Evolutionary conservation across 768 basidiomycete species (phyloP).

Genomic region (Erythrobasidium yunnanense): DNA sequence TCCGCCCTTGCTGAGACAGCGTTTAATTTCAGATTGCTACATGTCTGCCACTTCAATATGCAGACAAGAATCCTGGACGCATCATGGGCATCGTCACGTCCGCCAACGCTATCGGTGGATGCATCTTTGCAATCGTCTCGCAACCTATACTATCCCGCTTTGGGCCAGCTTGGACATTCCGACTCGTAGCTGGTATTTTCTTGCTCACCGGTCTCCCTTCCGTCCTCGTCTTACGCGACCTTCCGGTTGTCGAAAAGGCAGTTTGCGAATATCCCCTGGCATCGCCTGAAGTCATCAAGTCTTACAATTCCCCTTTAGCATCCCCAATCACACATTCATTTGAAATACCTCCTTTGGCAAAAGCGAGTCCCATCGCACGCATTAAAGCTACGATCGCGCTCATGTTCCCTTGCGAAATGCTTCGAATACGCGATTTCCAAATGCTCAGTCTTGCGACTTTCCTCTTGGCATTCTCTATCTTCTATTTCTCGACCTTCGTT

Average conservation of each 20-base stretch:
- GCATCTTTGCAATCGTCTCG: neutral
- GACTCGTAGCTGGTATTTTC: neutral
- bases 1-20: neutral
- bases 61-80: neutral
- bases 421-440: neutral
- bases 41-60: neutral
- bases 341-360: too few species aligned
- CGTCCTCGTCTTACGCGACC: neutral
- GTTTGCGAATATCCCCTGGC: neutral
- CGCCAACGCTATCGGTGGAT: neutral
- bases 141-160: neutral
- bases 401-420: neutral
- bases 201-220: neutral
- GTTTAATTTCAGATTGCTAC: neutral
- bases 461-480: neutral
- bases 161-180: neutral
- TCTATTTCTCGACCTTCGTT: neutral
- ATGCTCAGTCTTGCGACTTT: neutral
- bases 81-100: neutral
- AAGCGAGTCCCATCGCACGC: too few species aligned
- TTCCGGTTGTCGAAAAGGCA: neutral
- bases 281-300: neutral
- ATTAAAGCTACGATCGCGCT: too few species aligned
- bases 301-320: too few species aligned
- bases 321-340: too few species aligned